Evolutionary conservation across 176 grass and related monocot genomes (phyloP).

Genomic region (Paspalum vaginatum): DNA sequence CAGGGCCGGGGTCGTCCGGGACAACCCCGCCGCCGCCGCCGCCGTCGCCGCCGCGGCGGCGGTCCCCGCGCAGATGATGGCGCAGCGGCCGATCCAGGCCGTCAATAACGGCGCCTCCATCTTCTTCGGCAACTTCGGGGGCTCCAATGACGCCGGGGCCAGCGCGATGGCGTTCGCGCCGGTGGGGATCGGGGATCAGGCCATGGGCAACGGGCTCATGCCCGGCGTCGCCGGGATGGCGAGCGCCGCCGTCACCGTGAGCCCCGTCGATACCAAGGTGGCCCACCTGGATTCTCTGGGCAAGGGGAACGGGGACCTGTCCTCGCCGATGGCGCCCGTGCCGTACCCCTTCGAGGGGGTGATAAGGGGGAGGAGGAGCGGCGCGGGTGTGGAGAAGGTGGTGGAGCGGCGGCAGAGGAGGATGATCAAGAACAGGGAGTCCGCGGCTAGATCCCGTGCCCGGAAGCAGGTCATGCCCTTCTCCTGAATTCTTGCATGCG

Average conservation of each 20-base stretch:
- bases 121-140: slow-evolving; percentile 46
- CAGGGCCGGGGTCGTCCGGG: slow-evolving; percentile 66
- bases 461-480: slow-evolving; percentile 66
- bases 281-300: slow-evolving; percentile 49
- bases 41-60: neutral
- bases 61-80: slow-evolving; percentile 6
- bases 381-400: slow-evolving; percentile 65
- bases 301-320: slow-evolving; percentile 59
- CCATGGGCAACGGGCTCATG: slow-evolving; percentile 43
- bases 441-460: slow-evolving; percentile 71
- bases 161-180: slow-evolving; percentile 38
- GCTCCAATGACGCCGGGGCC: neutral
- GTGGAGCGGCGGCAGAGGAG: slow-evolving; percentile 82
- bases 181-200: slow-evolving; percentile 49
- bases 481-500: slow-evolving; percentile 35
- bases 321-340: slow-evolving; percentile 51
- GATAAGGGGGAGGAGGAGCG: slow-evolving; percentile 51
- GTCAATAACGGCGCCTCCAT: slow-evolving; percentile 49
- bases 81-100: slow-evolving; percentile 35
- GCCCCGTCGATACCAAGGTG: slow-evolving; percentile 31
- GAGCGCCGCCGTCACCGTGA: slow-evolving; percentile 16
- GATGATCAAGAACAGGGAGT: slow-evolving; percentile 93
- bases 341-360: slow-evolving; percentile 57
- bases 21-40: slow-evolving; percentile 9
- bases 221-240: slow-evolving; percentile 27